These are phyloP conservation scores for Suillus lakei DNA, from an alignment of 768 basidiomycete genomes.

Conservation along the genomic window DNA sequence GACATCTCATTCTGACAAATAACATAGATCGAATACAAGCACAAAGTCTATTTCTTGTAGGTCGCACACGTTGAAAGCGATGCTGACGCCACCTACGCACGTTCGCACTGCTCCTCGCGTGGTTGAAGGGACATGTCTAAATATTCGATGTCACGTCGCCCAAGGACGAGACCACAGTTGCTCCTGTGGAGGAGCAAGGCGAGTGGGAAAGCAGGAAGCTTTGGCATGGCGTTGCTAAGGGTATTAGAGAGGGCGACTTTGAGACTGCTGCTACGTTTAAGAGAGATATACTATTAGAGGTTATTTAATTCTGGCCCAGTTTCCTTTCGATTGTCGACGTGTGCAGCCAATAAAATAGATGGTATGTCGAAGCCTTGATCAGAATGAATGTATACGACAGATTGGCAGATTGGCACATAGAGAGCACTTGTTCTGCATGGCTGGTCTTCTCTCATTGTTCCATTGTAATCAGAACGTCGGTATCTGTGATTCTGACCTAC, in stretches of 20 bases:
- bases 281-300: no score
- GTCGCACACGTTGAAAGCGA: constrained; percentile 90
- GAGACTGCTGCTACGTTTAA: no score
- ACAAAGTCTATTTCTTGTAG: constrained; percentile 96
- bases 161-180: constrained; percentile 79
- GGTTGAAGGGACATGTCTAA: constrained; percentile 82
- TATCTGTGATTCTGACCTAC: not conserved
- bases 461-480: constrained; percentile 52
- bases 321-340: not conserved
- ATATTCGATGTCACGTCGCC: constrained; percentile 60
- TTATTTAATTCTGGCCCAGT: no score
- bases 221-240: constrained; percentile 87
- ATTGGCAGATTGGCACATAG: constrained; percentile 91
- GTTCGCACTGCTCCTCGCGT: no score
- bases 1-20: constrained; percentile 34
- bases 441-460: constrained; percentile 59
- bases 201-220: constrained; percentile 86
- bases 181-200: constrained; percentile 61
- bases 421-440: constrained; percentile 61
- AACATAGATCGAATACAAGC: constrained; percentile 85
- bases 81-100: constrained; percentile 58
- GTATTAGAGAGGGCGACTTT: constrained; percentile 89
- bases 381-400: constrained; percentile 81
- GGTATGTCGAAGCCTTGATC: not conserved
- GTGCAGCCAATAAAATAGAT: no score